Conservation (phyloP, 2,329 filamentous ascomycete genomes). For the Podosphaera xanthii region DNA sequence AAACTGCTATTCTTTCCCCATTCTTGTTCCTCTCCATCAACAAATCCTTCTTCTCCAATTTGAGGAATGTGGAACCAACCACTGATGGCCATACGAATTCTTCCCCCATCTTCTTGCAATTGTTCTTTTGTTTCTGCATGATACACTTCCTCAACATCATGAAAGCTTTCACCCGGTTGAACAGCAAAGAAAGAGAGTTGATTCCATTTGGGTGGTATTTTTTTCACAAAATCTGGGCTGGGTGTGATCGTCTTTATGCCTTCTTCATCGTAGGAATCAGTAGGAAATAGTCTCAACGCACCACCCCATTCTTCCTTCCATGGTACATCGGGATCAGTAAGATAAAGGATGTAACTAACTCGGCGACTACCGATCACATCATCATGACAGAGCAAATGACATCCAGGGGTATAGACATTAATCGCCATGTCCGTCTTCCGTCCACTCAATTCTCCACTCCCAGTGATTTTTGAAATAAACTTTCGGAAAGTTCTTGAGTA, state of each 20-base stretch:
- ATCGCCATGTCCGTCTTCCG: slow-evolving; percentile 98
- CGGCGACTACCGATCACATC: slow-evolving; percentile 94
- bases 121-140: slow-evolving; percentile 35
- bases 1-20: slow-evolving; percentile 76
- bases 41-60: slow-evolving; percentile 74
- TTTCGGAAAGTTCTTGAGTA: slow-evolving; percentile 78
- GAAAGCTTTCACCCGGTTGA: slow-evolving; percentile 94
- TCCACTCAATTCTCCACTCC: slow-evolving; percentile 68
- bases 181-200: slow-evolving; percentile 97
- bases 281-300: slow-evolving; percentile 68
- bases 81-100: slow-evolving; percentile 90
- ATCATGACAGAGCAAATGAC: slow-evolving; percentile 88
- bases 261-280: slow-evolving; percentile 36
- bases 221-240: slow-evolving; percentile 51
- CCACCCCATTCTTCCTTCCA: slow-evolving; percentile 91
- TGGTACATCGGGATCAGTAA: slow-evolving; percentile 73
- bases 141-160: slow-evolving; percentile 97
- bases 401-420: slow-evolving; percentile 93
- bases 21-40: slow-evolving; percentile 70
- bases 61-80: slow-evolving; percentile 99
- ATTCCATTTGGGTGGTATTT: slow-evolving; percentile 88
- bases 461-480: slow-evolving; percentile 71
- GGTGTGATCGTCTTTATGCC: slow-evolving; percentile 62
- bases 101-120: slow-evolving; percentile 44
- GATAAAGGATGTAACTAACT: slow-evolving; percentile 90